phyloP scores from a whole-genome alignment of 768 basidiomycete genomes.

The Russula lepida region DNA sequence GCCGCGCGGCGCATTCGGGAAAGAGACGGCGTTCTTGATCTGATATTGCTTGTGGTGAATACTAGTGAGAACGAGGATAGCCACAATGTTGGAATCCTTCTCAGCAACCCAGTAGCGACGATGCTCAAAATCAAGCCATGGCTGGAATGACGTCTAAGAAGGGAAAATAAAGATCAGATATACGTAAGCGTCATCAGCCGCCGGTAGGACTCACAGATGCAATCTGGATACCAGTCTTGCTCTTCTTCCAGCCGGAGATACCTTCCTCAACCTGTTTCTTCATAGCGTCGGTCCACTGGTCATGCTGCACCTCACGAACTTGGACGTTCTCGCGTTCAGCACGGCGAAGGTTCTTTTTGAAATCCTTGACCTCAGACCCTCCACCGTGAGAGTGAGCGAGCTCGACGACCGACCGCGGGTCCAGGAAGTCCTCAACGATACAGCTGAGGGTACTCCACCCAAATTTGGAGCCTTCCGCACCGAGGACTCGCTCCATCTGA shows the following conservation, averaged over 20 bases:
- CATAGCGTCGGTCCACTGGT: constrained; percentile 37
- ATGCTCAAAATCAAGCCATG: constrained; percentile 49
- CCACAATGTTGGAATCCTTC: constrained; percentile 34
- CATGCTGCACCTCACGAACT: constrained; percentile 36
- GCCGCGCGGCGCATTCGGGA: constrained; percentile 45
- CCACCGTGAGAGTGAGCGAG: constrained; percentile 30
- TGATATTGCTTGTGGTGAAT: constrained; percentile 38
- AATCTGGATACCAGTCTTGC: constrained; percentile 50
- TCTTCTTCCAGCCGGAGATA: constrained; percentile 47
- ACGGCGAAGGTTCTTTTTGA: constrained; percentile 52
- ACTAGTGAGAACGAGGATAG: constrained; percentile 44
- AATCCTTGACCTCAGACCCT: constrained; percentile 39
- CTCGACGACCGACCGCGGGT: constrained; percentile 36
- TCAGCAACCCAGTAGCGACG: constrained; percentile 50
- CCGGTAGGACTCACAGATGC: constrained; percentile 7
- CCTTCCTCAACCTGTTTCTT: constrained; percentile 42
- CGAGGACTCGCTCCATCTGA: constrained; percentile 44
- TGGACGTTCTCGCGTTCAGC: constrained; percentile 49
- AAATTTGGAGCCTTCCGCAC: constrained; percentile 31
- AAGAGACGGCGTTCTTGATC: constrained; percentile 49
- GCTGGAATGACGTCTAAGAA: constrained; percentile 37
- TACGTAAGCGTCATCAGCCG: fast-evolving
- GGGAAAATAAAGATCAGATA: not conserved
- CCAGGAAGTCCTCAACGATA: constrained; percentile 51
- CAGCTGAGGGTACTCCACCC: constrained; percentile 54